Evolutionary conservation across 2,329 filamentous ascomycete species (phyloP).

Genomic region (Paramyrothecium sp.): DNA sequence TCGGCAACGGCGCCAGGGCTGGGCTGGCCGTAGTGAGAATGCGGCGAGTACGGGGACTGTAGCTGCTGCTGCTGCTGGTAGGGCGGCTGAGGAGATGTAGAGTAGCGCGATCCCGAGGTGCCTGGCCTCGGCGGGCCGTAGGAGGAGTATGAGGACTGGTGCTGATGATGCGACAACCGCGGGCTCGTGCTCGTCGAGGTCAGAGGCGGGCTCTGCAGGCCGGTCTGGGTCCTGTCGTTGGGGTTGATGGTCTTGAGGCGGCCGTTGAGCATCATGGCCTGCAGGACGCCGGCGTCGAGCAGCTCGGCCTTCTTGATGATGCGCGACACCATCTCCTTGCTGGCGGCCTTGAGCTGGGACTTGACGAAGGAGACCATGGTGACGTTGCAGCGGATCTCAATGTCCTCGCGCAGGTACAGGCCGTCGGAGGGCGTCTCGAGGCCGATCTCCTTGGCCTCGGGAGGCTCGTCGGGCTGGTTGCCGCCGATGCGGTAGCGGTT

Average conservation of each 20-base stretch:
- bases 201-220: constrained; percentile 1
- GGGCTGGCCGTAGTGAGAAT: constrained; percentile 8
- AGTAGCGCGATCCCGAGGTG: not conserved
- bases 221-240: constrained; percentile 42
- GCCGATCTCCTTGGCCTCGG: constrained; percentile 62
- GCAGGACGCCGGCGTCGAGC: constrained; percentile 62
- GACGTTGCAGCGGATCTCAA: constrained; percentile 69
- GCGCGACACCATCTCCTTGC: constrained; percentile 65
- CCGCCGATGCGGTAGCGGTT: constrained; percentile 68
- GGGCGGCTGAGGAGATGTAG: not conserved
- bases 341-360: constrained; percentile 63
- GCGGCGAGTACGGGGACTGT: constrained; percentile 4
- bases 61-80: constrained; percentile 1
- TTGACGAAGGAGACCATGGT: constrained; percentile 65
- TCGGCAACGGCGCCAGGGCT: constrained; percentile 15
- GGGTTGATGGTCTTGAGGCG: constrained; percentile 59
- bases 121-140: constrained; percentile 26
- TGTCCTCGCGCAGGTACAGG: constrained; percentile 67
- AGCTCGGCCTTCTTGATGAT: constrained; percentile 72
- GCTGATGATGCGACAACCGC: not conserved
- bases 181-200: constrained; percentile 5
- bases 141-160: constrained; percentile 18
- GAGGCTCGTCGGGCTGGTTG: constrained; percentile 66
- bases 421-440: constrained; percentile 61
- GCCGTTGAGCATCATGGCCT: constrained; percentile 67